Base-by-base conservation (phyloP, 2,329 filamentous ascomycete species). In the Neofusicoccum sp. region DNA sequence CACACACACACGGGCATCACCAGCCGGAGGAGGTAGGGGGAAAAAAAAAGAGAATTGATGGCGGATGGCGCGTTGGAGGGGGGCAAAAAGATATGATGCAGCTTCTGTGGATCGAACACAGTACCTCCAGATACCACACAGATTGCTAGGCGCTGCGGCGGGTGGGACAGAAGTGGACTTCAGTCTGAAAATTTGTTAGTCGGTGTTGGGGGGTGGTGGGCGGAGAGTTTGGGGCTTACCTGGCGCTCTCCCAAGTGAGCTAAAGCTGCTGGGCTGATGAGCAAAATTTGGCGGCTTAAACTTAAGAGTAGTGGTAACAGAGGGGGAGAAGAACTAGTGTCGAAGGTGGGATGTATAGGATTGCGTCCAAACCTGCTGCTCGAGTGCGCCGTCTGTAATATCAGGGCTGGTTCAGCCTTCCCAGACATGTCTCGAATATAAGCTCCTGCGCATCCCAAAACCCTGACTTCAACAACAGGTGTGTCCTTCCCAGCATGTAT, bases 21-120 rank as follows among this genome's bases (percentile, higher is more conserved):
- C 22, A 22, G 22, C 22, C 2, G 22, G 22, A 22, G 22, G 22
- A 22, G 22, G 22, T 2, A 1, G 22, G n/a, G n/a, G n/a, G n/a
- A n/a, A 22, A 22, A 22, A 4, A 6, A 33, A 56, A 56, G 44
- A 16, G 12, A n/a, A 28, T 41, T 14, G 22, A 6, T 39, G 12
- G 16, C 16, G 3, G n/a, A 39, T 22, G 22, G 22, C 34, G 16
- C 9, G 34, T 12, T 22, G 39, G 1, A 3, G 36, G n/a, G 14
- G 44, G 16, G 39, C 50, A 62, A 59, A 58, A 65, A 66, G 62
- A 67, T 67, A 65, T 56, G 63, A 39, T 73, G 71, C 66, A 64
- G 70, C 71, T 71, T 73, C 71, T 73, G 71, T 73, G 71, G 71
- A 74, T 74, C 71, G 71, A 74, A 74, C 71, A 73, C 71, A 72